A percentile compares a stretch with the other conserved stretches of the same genome.
Evolutionary conservation across 345 rosid genomes (phyloP).

Genomic region (Aquilaria malaccensis): DNA sequence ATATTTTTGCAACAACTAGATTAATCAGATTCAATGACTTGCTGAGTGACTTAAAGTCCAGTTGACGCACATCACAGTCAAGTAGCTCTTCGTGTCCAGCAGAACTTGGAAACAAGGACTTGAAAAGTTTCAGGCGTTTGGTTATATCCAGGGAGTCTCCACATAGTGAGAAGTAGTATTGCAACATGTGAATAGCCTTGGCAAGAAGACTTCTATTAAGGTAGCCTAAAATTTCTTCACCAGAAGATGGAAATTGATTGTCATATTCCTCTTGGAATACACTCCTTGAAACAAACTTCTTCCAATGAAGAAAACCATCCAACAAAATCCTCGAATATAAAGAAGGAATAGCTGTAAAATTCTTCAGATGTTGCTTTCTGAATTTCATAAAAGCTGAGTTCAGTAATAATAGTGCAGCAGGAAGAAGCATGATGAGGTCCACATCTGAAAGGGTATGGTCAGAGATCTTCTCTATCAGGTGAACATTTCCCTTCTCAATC

Average conservation of each 20-base stretch:
- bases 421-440: slow-evolving; percentile 62
- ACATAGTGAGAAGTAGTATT: slow-evolving; percentile 39
- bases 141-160: slow-evolving; percentile 36
- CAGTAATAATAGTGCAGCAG: slow-evolving; percentile 56
- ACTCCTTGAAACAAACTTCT: slow-evolving; percentile 43
- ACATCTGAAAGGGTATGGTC: slow-evolving; percentile 37
- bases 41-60: slow-evolving; percentile 33
- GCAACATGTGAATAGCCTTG: slow-evolving; percentile 60
- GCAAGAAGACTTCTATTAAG: slow-evolving; percentile 62
- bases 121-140: slow-evolving; percentile 42
- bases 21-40: slow-evolving; percentile 47
- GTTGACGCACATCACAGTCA: slow-evolving; percentile 40
- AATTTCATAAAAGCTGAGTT: slow-evolving; percentile 33
- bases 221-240: slow-evolving; percentile 43
- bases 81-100: slow-evolving; percentile 38
- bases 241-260: slow-evolving; percentile 34
- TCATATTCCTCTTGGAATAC: slow-evolving; percentile 55
- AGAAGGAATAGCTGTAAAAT: slow-evolving; percentile 35
- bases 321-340: slow-evolving; percentile 49
- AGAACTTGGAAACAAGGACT: slow-evolving; percentile 36
- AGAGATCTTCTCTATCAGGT: slow-evolving; percentile 12
- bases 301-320: slow-evolving; percentile 54
- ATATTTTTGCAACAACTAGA: slow-evolving; percentile 53
- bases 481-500: slow-evolving; percentile 21
- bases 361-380: slow-evolving; percentile 32